A percentile compares a stretch with the other conserved stretches of the same genome.
Evolutionary conservation across 164 flowering plant genomes (phyloP).

Genomic region (Warburgia ugandensis): DNA sequence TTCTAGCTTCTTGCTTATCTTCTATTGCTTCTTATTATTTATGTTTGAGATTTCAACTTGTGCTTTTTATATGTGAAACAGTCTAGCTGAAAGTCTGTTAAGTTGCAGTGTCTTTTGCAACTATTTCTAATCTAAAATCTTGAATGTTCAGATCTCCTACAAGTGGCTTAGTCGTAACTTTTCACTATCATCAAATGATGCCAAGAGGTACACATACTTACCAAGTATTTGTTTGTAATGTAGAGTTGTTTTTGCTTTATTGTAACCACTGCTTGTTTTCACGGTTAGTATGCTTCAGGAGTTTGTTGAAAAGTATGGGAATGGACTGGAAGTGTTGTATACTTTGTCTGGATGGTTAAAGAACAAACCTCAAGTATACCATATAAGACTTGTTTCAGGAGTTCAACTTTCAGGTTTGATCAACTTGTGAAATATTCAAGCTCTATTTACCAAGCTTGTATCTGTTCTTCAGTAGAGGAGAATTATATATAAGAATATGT

Average conservation of each 20-base stretch:
- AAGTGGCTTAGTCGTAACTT: conserved; percentile 93
- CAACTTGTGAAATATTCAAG: neutral
- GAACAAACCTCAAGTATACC: conserved; percentile 44
- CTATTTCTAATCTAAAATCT: too few relatives aligned
- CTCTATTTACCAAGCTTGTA: neutral
- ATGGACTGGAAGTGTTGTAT: conserved; percentile 54
- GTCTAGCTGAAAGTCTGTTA: too few relatives aligned
- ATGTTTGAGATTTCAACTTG: too few relatives aligned
- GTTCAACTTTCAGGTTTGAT: conserved; percentile 62
- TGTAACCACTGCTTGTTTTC: neutral
- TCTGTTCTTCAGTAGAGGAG: neutral
- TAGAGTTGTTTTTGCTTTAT: too few relatives aligned
- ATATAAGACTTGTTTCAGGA: conserved; percentile 55
- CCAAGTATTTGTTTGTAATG: too few relatives aligned
- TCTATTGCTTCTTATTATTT: too few relatives aligned
- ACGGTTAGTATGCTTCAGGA: conserved; percentile 65
- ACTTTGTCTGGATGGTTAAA: conserved; percentile 70
- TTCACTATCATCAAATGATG: conserved; percentile 66
- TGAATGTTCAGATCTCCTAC: conserved; percentile 65
- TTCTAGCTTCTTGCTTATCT: too few relatives aligned
- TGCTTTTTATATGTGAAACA: too few relatives aligned
- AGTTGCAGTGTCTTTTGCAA: too few relatives aligned
- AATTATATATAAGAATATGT: neutral
- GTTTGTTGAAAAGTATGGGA: conserved; percentile 55
- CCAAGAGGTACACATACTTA: conserved; percentile 72